Percentiles rank a stretch among this genome's conserved stretches.
Evolutionary conservation across 768 basidiomycete genomes (phyloP).

Genomic region (Mycena vitilis): DNA sequence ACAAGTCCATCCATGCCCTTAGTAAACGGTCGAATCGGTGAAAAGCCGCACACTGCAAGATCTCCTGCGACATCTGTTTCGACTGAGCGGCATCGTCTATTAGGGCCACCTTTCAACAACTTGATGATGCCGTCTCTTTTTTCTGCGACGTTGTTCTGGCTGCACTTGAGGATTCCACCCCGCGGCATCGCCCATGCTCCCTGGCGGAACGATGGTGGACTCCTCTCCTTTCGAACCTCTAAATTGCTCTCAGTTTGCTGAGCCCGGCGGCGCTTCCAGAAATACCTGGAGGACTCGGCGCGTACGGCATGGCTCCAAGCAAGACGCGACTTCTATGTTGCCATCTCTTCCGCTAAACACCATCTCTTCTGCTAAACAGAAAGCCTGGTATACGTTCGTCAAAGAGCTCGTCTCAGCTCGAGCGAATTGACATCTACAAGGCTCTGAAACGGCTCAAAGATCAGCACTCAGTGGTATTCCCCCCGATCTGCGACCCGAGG

Average conservation of each 20-base stretch:
- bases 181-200: not conserved
- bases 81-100: no score
- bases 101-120: no score
- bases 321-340: not conserved
- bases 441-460: conserved; percentile 8
- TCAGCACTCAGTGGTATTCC: not conserved
- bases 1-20: no score
- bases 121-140: not conserved
- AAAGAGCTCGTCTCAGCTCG: no score
- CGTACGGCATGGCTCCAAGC: not conserved
- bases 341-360: conserved; percentile 6
- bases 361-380: no score
- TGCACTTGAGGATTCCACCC: not conserved
- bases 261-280: not conserved
- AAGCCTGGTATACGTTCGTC: not conserved
- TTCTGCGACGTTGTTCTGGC: not conserved
- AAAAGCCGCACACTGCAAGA: no score
- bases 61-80: no score
- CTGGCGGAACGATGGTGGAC: not conserved
- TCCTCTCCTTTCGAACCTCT: not conserved
- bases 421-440: conserved; percentile 7
- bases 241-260: not conserved
- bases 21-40: no score
- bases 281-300: not conserved
- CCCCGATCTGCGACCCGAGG: not conserved